These are phyloP conservation scores for Cercospora beticola DNA, from an alignment of 2,329 filamentous ascomycete species.

Conservation along the genomic window DNA sequence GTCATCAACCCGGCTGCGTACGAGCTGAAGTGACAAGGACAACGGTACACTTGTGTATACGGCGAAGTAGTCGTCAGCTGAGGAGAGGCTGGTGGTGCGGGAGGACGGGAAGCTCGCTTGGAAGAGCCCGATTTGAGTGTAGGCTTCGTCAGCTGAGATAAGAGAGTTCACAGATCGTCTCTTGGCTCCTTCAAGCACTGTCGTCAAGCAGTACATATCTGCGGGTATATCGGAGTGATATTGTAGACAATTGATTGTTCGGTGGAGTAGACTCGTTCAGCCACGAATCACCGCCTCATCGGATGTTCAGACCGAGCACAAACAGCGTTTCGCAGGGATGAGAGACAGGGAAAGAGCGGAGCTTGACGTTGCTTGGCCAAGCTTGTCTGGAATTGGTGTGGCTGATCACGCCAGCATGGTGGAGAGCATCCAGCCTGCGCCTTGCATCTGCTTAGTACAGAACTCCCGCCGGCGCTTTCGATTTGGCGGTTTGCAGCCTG, in stretches of 20 bases:
- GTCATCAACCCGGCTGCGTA: constrained; percentile 12
- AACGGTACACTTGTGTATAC: background rate
- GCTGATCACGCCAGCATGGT: background rate
- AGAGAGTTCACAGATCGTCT: background rate
- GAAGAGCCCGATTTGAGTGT: background rate
- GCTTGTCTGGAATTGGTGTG: constrained; percentile 5
- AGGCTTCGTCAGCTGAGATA: background rate
- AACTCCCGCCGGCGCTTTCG: background rate
- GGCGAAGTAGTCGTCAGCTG: background rate
- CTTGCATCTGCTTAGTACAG: constrained; percentile 2
- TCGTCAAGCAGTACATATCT: background rate
- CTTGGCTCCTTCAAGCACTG: background rate
- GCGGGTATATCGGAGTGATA: background rate
- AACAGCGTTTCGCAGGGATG: background rate
- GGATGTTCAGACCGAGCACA: background rate
- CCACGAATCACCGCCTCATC: constrained; percentile 6
- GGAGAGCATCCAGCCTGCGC: background rate
- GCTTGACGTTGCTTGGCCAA: constrained; percentile 14
- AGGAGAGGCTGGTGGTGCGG: background rate
- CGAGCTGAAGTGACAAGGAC: background rate
- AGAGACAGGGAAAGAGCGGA: constrained; percentile 6
- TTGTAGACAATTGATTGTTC: background rate
- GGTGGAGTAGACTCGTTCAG: background rate
- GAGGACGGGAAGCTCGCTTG: constrained; percentile 4
- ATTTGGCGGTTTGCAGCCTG: background rate